A percentile compares a stretch with the other conserved stretches of the same genome.
Conservation (phyloP, 768 basidiomycete species). For the Lactarius deliciosus region DNA sequence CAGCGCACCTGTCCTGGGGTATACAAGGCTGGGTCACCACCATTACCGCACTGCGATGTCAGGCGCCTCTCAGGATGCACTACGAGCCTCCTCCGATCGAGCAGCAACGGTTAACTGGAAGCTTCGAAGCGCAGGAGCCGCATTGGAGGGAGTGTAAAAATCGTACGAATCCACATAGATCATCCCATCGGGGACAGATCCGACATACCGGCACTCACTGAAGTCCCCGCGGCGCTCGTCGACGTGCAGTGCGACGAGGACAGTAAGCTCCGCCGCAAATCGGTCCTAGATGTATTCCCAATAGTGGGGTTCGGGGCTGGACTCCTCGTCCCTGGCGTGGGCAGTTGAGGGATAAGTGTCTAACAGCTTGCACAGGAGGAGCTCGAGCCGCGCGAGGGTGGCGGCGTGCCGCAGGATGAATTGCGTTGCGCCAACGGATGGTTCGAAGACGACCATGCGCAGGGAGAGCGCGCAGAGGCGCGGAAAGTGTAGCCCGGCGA, state of each 20-base stretch:
- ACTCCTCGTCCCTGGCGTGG: no score
- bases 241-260: neutral
- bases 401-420: neutral
- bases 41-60: no score
- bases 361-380: neutral
- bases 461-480: slow-evolving; percentile 4
- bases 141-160: no score
- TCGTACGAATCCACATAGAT: neutral
- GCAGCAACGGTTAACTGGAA: neutral
- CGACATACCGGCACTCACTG: neutral
- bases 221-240: no score
- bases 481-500: neutral
- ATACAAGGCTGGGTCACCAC: no score
- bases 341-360: no score
- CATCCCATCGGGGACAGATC: neutral
- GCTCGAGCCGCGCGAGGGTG: neutral
- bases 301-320: no score
- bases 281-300: neutral
- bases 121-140: neutral
- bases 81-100: neutral
- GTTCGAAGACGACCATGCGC: neutral
- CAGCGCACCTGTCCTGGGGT: no score
- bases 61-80: no score
- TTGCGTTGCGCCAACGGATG: neutral
- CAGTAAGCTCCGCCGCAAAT: neutral